A percentile compares a stretch with the other conserved stretches of the same genome.
Conservation (phyloP, 2,329 filamentous ascomycete genomes). For the Xylaria sp. region DNA sequence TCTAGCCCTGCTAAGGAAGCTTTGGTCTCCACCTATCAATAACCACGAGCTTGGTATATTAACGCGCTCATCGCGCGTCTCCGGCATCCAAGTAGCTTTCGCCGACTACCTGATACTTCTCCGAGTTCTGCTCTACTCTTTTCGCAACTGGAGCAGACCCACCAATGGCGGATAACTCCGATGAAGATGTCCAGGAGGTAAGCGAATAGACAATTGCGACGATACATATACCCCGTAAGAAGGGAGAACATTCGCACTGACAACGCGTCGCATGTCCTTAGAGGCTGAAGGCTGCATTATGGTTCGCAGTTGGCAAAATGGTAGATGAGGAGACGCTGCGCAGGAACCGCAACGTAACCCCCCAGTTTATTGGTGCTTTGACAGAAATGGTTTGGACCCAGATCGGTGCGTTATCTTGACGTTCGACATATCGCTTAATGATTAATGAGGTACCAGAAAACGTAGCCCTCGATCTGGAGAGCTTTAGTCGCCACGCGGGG, state of each 20-base stretch:
- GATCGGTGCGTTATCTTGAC: constrained; percentile 66
- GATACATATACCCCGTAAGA: not conserved
- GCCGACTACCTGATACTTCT: not conserved
- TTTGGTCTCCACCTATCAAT: not conserved
- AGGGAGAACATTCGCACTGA: constrained; percentile 15
- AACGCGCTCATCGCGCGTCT: constrained; percentile 14
- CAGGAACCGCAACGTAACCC: constrained; percentile 84
- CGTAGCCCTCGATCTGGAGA: constrained; percentile 67
- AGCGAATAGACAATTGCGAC: constrained; percentile 1
- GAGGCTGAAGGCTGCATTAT: constrained; percentile 86
- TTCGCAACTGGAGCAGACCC: not conserved
- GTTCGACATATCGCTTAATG: not conserved
- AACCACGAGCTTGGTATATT: constrained; percentile 7
- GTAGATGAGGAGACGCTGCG: constrained; percentile 84
- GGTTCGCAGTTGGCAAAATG: constrained; percentile 86
- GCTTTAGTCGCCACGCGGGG: constrained; percentile 78
- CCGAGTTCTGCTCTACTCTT: not conserved
- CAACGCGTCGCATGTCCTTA: constrained; percentile 51
- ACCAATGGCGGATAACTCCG: constrained; percentile 50
- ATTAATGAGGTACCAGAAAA: constrained; percentile 57
- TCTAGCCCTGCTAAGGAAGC: not conserved
- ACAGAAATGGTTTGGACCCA: constrained; percentile 81
- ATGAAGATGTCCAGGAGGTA: constrained; percentile 51
- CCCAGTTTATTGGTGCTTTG: constrained; percentile 85
- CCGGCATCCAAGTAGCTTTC: constrained; percentile 1